Base-by-base conservation (phyloP, 108 stramenopile genomes). In the Nitzschia palea region DNA sequence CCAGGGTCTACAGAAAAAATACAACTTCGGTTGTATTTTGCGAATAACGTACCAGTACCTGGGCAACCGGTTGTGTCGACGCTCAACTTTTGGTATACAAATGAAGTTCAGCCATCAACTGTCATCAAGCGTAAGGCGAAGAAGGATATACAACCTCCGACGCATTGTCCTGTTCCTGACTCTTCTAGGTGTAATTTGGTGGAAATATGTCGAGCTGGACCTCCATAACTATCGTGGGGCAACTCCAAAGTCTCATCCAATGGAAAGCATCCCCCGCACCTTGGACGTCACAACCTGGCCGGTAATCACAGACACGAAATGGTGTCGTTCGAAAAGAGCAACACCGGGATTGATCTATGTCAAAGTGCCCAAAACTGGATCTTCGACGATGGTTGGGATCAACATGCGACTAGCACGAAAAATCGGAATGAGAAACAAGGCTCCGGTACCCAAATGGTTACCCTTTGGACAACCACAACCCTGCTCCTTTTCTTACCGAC, bases 301-400 rank as follows among this genome's bases (percentile, higher is more conserved):
- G 22, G 5, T 48, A 12, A 18, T 48, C 18, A 20, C 47, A 4
- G 47, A 48, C 22, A 40, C 6, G 37, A 8, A 48, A 48, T 48
- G 47, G 47, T 48, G 47, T 18, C 47, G 47, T 48, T 4, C 47
- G 18, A 48, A 48, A 48, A 20, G 4, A 20, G 47, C 15, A 5
- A 10, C 9, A 4, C 47, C 59, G 0, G 68, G 68, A 2, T 30
- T 76, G 2, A 43, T 76, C 6, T 76, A 55, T 42, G 55, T 68
- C 31, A 76, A 69, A 55, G 35, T 70, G 6, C 60, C 67, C 43
- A 76, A 76, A 34, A 69, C 75, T 12, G 68, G 45, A 3, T 69
- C 68, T n/a, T 58, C 67, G 30, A 76, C 75, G 2, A 9, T 65
- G 29, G 66, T 57, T 9, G 65, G 64, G 9, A 65, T 75, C 42